Conservation (phyloP, 192 early-diverging fungal species). For the Lobosporangium transversale region DNA sequence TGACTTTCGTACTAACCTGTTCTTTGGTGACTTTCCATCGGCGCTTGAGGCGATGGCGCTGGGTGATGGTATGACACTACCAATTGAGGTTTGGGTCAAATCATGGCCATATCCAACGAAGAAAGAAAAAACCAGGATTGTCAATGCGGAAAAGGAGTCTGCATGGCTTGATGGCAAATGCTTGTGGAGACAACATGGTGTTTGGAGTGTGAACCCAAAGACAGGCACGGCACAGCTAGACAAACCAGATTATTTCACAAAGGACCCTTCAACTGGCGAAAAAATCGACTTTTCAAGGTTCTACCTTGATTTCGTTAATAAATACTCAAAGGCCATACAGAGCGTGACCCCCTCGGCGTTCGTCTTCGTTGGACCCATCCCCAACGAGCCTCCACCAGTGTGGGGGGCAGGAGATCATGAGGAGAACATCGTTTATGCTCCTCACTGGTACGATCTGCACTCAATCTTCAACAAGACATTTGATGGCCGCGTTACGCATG, state of each 20-base stretch:
- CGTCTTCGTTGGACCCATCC: slow-evolving; percentile 83
- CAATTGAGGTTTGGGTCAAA: slow-evolving; percentile 79
- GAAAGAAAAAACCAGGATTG: slow-evolving; percentile 57
- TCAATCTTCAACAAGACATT: slow-evolving; percentile 79
- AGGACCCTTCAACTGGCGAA: slow-evolving; percentile 63
- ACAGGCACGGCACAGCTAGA: slow-evolving; percentile 62
- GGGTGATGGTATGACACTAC: slow-evolving; percentile 74
- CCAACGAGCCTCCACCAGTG: slow-evolving; percentile 74
- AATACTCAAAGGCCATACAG: slow-evolving; percentile 71
- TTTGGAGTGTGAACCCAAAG: slow-evolving; percentile 69
- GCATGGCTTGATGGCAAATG: slow-evolving; percentile 76
- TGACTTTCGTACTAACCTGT: slow-evolving; percentile 71
- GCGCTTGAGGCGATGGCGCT: slow-evolving; percentile 82
- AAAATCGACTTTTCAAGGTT: slow-evolving; percentile 71
- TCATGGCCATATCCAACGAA: slow-evolving; percentile 81
- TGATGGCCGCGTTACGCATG: slow-evolving; percentile 78
- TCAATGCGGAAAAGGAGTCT: slow-evolving; percentile 67
- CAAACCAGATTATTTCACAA: slow-evolving; percentile 74
- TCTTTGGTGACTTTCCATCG: slow-evolving; percentile 75
- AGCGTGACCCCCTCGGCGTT: slow-evolving; percentile 59
- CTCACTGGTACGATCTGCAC: slow-evolving; percentile 91
- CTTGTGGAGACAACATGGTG: slow-evolving; percentile 82
- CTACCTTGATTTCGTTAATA: slow-evolving; percentile 78
- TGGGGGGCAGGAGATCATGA: slow-evolving; percentile 58
- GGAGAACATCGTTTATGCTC: slow-evolving; percentile 75